Conservation (phyloP, 139 green algal species). For the Chlorella sp. region DNA sequence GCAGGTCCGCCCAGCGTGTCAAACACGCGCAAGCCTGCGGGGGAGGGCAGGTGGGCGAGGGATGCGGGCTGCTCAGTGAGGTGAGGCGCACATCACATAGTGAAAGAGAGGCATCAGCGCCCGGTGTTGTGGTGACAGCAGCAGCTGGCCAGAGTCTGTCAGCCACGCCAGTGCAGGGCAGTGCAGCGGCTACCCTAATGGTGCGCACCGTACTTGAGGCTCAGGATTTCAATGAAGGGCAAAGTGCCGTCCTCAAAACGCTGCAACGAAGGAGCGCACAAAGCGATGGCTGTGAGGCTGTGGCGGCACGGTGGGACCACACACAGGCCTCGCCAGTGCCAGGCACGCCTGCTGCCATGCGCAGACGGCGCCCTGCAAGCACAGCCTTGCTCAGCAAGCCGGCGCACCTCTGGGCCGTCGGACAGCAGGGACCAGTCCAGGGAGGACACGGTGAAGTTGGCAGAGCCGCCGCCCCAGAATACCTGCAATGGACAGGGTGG, state of each 20-base stretch:
- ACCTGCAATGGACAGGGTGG: constrained; percentile 12
- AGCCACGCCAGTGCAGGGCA: no score
- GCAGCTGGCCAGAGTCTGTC: no score
- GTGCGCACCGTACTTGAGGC: constrained; percentile 56
- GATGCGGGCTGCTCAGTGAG: no score
- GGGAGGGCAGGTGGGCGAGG: neutral
- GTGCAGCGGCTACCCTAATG: no score
- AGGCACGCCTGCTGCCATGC: no score
- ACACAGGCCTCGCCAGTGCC: constrained; percentile 47
- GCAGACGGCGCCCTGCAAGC: no score
- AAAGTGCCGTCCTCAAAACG: constrained; percentile 77
- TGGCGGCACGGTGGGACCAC: no score
- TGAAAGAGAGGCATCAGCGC: no score
- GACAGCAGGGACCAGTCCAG: constrained; percentile 62
- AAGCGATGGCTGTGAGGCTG: constrained; percentile 22
- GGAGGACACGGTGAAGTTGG: constrained; percentile 61
- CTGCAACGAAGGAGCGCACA: constrained; percentile 21
- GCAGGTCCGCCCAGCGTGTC: neutral
- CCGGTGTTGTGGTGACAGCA: no score
- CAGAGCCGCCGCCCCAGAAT: constrained; percentile 80
- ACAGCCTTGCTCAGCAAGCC: no score
- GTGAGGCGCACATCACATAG: no score
- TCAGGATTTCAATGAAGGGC: constrained; percentile 78
- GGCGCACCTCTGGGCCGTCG: neutral
- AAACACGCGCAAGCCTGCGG: constrained; percentile 1